Base-by-base conservation (phyloP, 2,329 filamentous ascomycete species). In the Davidsoniella virescens region DNA sequence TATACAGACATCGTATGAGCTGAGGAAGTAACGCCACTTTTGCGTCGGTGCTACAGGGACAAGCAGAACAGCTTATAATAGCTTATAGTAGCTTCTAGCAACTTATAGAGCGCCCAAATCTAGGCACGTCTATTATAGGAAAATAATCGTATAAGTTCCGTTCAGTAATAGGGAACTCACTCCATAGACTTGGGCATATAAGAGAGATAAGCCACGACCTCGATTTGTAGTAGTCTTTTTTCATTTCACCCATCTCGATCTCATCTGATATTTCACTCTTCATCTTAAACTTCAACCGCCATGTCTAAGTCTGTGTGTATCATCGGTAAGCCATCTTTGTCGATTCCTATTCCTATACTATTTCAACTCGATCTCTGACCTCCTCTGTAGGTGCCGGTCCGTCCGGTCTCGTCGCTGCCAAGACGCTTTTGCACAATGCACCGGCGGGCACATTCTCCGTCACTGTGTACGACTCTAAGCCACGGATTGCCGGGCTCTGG, bases 401-500 rank as follows among this genome's bases (percentile, higher is more conserved):
- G 9, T 78, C 80, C 1, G 81, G 80, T 36, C 71, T 84, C 18
- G 76, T 80, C 14, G 77, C 78, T 8, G 80, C 80, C 56, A 92
- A 90, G 65, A 82, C 80, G 0, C 69, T 92, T 25, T 69, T 87
- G 54, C 70, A 78, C 63, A 70, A 78, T 59, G 67, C 67, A 29
- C 68, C 73, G 0, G 61, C 64, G 2, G 69, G 64, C 9, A 66
- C 68, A 5, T 88, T 85, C 64, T 66, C 70, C 4, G 80, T 90
- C 44, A 82, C 76, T 2, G 62, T 93, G 20, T 84, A 82, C 58
- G 86, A 93, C 45, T 66, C 72, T 14, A 72, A 78, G 44, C 59
- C 70, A 33, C 71, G 75, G 38, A 70, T 90, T 14, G 86, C 85
- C 9, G 86, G 86, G 0, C 73, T 92, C n/a, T 93, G 86, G 86